Conservation (phyloP, 2,329 filamentous ascomycete species). For the Parascedosporium putredinis region DNA sequence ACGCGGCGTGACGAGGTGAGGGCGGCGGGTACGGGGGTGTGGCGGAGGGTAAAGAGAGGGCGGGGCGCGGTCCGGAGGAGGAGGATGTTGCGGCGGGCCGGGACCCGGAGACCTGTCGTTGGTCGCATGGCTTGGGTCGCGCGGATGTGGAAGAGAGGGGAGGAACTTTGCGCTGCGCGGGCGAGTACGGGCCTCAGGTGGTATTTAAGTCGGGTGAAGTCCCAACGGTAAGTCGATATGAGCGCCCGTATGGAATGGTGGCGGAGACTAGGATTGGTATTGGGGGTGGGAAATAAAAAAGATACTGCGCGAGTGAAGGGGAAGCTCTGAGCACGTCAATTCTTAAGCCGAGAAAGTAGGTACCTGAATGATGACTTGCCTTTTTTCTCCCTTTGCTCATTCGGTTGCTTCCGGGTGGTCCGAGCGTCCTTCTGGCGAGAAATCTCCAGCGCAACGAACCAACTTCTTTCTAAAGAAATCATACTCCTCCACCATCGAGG, state of each 20-base stretch:
- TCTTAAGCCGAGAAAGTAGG: no score
- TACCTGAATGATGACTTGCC: background rate
- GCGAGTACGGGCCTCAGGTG: no score
- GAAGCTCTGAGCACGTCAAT: no score
- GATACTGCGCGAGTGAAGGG: no score
- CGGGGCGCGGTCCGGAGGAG: background rate
- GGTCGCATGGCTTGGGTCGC: background rate
- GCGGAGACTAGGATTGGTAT: no score
- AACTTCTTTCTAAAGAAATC: background rate
- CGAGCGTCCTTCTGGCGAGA: background rate
- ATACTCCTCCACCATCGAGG: no score
- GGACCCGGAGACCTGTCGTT: constrained; percentile 1
- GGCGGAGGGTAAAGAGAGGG: background rate
- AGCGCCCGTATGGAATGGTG: no score
- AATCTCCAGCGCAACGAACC: background rate
- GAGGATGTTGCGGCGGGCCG: background rate
- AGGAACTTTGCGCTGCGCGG: no score
- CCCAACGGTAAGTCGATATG: no score
- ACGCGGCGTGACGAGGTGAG: background rate
- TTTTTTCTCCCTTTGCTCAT: background rate
- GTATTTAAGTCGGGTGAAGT: no score
- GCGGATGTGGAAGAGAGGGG: no score
- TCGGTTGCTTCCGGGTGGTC: background rate
- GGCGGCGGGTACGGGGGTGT: background rate
- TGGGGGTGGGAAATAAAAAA: no score